Base-by-base conservation (phyloP, 2,329 filamentous ascomycete genomes). In the Diaporthe velutina region DNA sequence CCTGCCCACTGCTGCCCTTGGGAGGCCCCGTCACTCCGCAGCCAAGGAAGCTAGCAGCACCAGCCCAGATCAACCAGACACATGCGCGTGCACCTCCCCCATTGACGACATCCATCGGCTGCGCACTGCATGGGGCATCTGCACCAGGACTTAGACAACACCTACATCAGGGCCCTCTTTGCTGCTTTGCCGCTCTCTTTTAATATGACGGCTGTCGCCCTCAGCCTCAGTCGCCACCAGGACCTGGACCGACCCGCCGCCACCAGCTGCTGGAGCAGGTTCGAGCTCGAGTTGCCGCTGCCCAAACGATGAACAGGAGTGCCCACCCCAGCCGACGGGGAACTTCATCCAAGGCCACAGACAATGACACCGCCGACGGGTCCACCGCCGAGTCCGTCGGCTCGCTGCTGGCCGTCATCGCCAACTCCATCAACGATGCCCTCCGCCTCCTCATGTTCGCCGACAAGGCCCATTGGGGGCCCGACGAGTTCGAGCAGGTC, bases 401-500 rank as follows among this genome's bases (percentile, higher is more conserved):
- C 79, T 86, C 87, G 77, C 85, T 91, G 79, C 87, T 91, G 81
- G 89, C 89, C 79, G 84, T 84, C 82, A 90, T 91, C 81, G 90
- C 90, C 78, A 88, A 85, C 76, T 84, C 86, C 70, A 81, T 91
- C 78, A 85, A 84, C 79, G 88, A 90, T 77, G 86, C 85, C 74
- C 82, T 90, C 78, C 88, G 88, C 79, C 87, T 88, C 77, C 83
- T 91, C 79, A 85, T 85, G 82, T 86, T 89, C 77, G 86, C 89
- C 78, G 90, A 91, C 81, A 91, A 90, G 82, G 85, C 86, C 58
- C 86, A 88, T 76, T 91, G 90, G 90, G 88, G 87, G 0, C 83
- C 85, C 30, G 89, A 91, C 84, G 90, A 91, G 83, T 87, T 90
- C 79, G 89, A 91, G 79, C 90, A 91, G 83, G 81, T 88, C 74